A percentile compares a stretch with the other conserved stretches of the same genome.
Conservation (phyloP, 495 filamentous ascomycete species). For the Aspergillus ellipticus region DNA sequence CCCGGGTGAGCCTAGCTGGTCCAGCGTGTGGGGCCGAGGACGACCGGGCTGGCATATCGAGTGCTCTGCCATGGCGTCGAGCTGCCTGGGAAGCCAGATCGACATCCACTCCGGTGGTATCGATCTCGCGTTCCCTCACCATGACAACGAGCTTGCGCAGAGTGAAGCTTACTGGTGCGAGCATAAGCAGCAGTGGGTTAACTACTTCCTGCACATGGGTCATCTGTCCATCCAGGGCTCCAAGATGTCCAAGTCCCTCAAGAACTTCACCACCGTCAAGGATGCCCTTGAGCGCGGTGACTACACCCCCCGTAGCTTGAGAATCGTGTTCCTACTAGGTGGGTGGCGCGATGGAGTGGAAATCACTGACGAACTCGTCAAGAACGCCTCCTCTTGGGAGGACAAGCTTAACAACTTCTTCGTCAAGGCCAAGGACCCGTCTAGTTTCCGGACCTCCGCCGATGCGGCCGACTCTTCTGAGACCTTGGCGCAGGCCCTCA, state of each 20-base stretch:
- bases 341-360: conserved; percentile 90
- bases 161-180: conserved; percentile 78
- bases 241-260: conserved; percentile 94
- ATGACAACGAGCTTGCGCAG: conserved; percentile 95
- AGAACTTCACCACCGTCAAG: conserved; percentile 96
- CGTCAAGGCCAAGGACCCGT: conserved; percentile 57
- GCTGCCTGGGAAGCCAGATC: conserved; percentile 73
- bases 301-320: conserved; percentile 75
- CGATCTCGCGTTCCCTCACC: conserved; percentile 92
- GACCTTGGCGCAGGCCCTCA: conserved; percentile 54
- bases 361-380: conserved; percentile 77
- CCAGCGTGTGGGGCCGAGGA: conserved; percentile 79
- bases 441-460: conserved; percentile 34
- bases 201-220: conserved; percentile 96
- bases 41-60: conserved; percentile 98
- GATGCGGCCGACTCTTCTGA: conserved; percentile 27
- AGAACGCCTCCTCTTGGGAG: conserved; percentile 74
- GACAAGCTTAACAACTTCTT: conserved; percentile 87
- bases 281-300: conserved; percentile 71
- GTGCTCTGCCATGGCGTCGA: conserved; percentile 94
- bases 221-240: conserved; percentile 84
- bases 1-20: conserved; percentile 88
- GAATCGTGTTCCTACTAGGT: conserved; percentile 85
- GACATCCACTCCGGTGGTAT: conserved; percentile 95
- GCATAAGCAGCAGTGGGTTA: conserved; percentile 72